These are phyloP conservation scores for Halophytophthora polymorphica DNA, from an alignment of 352 stramenopile species.

Conservation along the genomic window DNA sequence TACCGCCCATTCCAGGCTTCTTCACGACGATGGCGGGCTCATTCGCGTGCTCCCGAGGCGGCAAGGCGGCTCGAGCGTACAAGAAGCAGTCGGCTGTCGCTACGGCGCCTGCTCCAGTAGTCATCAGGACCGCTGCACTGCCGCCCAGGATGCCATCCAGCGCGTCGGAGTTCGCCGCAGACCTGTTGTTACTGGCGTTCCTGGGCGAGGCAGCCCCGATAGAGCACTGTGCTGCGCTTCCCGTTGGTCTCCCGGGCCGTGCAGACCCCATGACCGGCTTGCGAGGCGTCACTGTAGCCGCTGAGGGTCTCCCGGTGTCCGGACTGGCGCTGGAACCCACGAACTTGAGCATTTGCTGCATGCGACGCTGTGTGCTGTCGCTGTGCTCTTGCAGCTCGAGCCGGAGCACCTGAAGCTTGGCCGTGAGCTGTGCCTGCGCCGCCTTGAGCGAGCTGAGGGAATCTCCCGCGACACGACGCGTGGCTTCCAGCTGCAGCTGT, in stretches of 20 bases:
- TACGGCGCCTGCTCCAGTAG: slow-evolving; percentile 11
- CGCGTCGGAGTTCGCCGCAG: neutral
- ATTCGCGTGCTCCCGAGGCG: slow-evolving; percentile 11
- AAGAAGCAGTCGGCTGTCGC: slow-evolving; percentile 36
- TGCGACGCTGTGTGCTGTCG: slow-evolving; percentile 22
- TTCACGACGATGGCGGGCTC: slow-evolving; percentile 5
- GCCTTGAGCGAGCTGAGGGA: slow-evolving; percentile 24
- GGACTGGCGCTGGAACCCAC: slow-evolving; percentile 4
- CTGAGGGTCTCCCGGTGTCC: slow-evolving; percentile 3
- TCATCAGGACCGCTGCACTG: slow-evolving; percentile 13
- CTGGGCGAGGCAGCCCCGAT: neutral
- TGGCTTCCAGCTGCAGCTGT: slow-evolving; percentile 21
- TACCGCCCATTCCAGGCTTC: slow-evolving; percentile 4
- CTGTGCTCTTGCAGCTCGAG: slow-evolving; percentile 36
- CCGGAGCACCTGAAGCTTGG: slow-evolving; percentile 44
- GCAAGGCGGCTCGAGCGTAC: slow-evolving; percentile 40
- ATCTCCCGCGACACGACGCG: slow-evolving; percentile 14
- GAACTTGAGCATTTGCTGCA: slow-evolving; percentile 30
- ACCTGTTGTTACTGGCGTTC: neutral
- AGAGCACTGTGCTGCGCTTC: neutral
- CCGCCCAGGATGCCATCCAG: slow-evolving; percentile 2
- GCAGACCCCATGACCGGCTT: slow-evolving; percentile 4
- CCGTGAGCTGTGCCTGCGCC: slow-evolving; percentile 27
- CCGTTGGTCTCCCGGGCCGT: slow-evolving; percentile 7
- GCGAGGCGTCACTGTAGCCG: slow-evolving; percentile 3